Conservation (phyloP, 805 yeast genomes). For the Clavispora santaluciae region DNA sequence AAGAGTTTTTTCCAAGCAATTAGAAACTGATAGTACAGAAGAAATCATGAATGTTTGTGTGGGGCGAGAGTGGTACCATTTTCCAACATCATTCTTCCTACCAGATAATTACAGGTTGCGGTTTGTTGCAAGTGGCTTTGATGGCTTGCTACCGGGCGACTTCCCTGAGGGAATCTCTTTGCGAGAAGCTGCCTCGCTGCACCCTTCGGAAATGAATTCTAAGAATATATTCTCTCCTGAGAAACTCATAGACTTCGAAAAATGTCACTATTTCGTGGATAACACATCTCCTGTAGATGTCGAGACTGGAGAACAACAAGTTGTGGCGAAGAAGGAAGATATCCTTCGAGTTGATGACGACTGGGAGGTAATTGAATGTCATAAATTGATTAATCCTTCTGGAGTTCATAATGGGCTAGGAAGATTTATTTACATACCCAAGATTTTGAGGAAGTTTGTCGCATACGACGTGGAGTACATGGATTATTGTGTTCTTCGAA, state of each 20-base stretch:
- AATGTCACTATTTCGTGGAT: slow-evolving; percentile 73
- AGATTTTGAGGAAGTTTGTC: slow-evolving; percentile 16
- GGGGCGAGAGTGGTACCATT: slow-evolving; percentile 96
- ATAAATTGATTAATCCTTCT: slow-evolving; percentile 48
- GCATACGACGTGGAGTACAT: slow-evolving; percentile 39
- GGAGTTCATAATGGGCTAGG: slow-evolving; percentile 51
- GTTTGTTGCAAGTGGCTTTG: slow-evolving; percentile 74
- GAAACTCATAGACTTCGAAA: slow-evolving; percentile 43
- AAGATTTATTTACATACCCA: slow-evolving; percentile 50
- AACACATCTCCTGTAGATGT: slow-evolving; percentile 44
- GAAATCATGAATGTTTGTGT: slow-evolving; percentile 58
- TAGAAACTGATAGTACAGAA: slow-evolving; percentile 8
- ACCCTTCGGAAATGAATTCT: slow-evolving; percentile 72
- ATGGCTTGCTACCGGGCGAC: slow-evolving; percentile 86
- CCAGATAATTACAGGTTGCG: slow-evolving; percentile 57
- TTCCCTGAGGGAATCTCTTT: slow-evolving; percentile 45
- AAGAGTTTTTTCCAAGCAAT: slow-evolving; percentile 29
- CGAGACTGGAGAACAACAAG: slow-evolving; percentile 37
- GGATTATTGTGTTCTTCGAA: slow-evolving; percentile 43
- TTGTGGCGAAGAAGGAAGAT: slow-evolving; percentile 5
- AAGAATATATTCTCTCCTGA: slow-evolving; percentile 59
- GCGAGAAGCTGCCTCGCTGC: slow-evolving; percentile 33
- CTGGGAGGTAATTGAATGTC: slow-evolving; percentile 50
- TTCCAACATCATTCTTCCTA: slow-evolving; percentile 81
- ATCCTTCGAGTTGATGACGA: slow-evolving; percentile 18